Evolutionary conservation across 78 protist genomes (phyloP), one percentile per base, ranked within the genome.

Genomic region (Dictyostelium brefeldianum): DNA sequence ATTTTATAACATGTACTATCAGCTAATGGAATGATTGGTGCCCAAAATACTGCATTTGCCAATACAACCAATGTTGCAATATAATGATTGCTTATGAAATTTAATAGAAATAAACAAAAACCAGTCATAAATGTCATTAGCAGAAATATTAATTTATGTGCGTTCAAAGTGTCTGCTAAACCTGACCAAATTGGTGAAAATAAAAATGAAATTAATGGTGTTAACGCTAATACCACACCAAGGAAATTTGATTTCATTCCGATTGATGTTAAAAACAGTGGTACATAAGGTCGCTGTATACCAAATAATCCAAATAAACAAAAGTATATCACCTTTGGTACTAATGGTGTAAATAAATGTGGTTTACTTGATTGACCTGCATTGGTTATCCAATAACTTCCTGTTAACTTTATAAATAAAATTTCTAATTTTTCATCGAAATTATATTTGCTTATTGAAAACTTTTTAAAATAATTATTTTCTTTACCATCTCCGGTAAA

Each of bases 291-390:
- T 56, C 93, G 12, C 11, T 36, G 47, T 1, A 62, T 54, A n/a
- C 93, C 93, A 77, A 87, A 87, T 5, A 77, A 65, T 29, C 27
- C 57, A 62, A 77, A 87, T 31, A 87, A 36, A 4, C 77, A 59
- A 50, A 87, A 74, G 54, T 87, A 87, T 20, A 77, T 77, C 15
- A 77, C 29, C 51, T 87, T 87, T 59, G 93, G 93, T 29, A 77
- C 59, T 12, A 87, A 31, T 1, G 93, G 93, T 31, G 83, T 41
- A 8, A 48, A n/a, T 12, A 75, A 48, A 20, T 6, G 5, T 31
- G 79, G 54, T 31, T 18, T 18, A 69, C 43, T 46, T 0, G 9
- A 12, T 12, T 2, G 3, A 69, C 31, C 77, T 31, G n/a, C 59
- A 17, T 54, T 54, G 3, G 59, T 36, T 36, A 36, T 36, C 43